Evolutionary conservation across 176 grass and related monocot genomes (phyloP).

Genomic region (Aegilops bicornis): DNA sequence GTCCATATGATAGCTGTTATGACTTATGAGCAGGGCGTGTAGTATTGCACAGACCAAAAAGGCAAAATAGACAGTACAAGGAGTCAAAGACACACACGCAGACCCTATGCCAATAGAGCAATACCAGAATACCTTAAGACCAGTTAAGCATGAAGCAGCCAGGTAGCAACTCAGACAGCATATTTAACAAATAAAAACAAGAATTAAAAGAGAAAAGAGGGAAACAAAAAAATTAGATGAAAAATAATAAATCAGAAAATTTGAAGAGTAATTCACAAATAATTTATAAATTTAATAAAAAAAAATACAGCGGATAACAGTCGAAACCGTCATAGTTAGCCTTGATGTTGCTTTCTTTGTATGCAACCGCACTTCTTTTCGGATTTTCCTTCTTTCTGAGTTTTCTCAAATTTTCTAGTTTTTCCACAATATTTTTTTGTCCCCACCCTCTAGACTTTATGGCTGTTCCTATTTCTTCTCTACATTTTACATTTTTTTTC

Average conservation of each 20-base stretch:
- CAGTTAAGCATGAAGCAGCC: slow-evolving; percentile 22
- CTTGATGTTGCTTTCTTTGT: neutral
- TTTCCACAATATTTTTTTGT: too few relatives aligned
- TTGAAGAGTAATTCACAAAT: neutral
- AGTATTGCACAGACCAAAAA: neutral
- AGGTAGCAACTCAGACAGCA: neutral
- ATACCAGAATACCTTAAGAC: neutral
- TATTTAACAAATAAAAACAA: neutral
- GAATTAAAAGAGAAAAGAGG: neutral
- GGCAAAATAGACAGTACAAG: neutral
- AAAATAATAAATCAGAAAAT: neutral
- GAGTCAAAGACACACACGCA: neutral
- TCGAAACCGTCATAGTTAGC: neutral
- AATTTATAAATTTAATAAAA: neutral
- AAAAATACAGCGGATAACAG: neutral
- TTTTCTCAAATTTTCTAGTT: neutral
- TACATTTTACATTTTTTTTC: neutral
- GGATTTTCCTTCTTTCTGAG: neutral
- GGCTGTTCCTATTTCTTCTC: neutral
- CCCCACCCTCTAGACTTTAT: neutral
- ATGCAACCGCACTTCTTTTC: neutral
- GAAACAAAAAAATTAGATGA: neutral
- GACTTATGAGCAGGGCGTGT: neutral
- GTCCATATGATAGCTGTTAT: neutral
- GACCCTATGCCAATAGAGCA: neutral